Evolutionary conservation across 2,329 filamentous ascomycete species (phyloP).

Genomic region (Monilinia fructigena): DNA sequence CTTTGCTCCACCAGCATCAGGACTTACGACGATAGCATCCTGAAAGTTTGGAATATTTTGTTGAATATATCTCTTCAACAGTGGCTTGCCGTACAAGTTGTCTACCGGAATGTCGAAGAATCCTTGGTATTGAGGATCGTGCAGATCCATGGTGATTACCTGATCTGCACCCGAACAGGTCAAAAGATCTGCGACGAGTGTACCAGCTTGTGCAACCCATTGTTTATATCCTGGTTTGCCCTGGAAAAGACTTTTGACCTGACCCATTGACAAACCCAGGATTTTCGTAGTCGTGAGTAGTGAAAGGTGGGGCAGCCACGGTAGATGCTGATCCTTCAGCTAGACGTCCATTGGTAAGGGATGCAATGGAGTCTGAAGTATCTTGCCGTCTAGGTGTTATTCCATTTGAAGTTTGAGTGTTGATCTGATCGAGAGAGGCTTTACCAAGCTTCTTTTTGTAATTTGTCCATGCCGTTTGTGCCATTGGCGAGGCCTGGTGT

Average conservation of each 20-base stretch:
- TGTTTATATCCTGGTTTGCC: conserved; percentile 94
- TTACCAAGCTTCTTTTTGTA: conserved; percentile 75
- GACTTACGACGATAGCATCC: conserved; percentile 88
- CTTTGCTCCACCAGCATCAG: conserved; percentile 95
- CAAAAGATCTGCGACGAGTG: conserved; percentile 87
- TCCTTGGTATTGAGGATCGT: conserved; percentile 95
- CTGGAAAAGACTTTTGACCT: conserved; percentile 61
- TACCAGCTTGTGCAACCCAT: conserved; percentile 97
- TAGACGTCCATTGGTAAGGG: conserved; percentile 35
- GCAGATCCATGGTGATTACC: conserved; percentile 95
- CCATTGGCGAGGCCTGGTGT: conserved; percentile 56
- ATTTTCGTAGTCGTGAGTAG: conserved; percentile 65
- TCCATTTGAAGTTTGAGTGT: conserved; percentile 42
- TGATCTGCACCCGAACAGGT: conserved; percentile 96
- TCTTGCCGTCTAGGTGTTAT: conserved; percentile 40
- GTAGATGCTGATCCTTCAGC: conserved; percentile 33
- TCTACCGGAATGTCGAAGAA: conserved; percentile 99
- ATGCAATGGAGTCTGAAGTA: conserved; percentile 45
- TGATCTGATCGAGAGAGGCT: conserved; percentile 59
- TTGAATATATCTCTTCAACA: conserved; percentile 70
- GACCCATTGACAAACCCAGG: conserved; percentile 49
- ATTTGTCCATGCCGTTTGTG: conserved; percentile 62
- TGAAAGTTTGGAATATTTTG: conserved; percentile 77
- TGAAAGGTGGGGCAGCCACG: conserved; percentile 43
- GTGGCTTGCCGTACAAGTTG: conserved; percentile 84